A percentile compares a stretch with the other conserved stretches of the same genome.
phyloP scores from a whole-genome alignment of 768 basidiomycete genomes.

The Mycena rosella region DNA sequence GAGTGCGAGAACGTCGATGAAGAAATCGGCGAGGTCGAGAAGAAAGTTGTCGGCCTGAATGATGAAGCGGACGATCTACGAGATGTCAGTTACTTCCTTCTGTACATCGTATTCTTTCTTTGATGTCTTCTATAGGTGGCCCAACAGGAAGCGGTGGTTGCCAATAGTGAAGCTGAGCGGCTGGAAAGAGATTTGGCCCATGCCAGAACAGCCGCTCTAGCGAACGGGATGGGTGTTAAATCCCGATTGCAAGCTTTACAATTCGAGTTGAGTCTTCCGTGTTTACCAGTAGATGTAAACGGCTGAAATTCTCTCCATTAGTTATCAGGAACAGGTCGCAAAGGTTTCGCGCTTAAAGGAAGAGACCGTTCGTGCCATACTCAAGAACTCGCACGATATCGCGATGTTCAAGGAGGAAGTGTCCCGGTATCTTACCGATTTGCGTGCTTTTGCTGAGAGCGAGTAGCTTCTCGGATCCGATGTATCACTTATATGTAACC shows the following conservation, averaged over 20 bases:
- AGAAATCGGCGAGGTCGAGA: slow-evolving; percentile 79
- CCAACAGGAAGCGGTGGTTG: slow-evolving; percentile 79
- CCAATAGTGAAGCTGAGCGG: slow-evolving; percentile 73
- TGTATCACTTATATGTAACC: too few species aligned
- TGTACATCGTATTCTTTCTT: background rate
- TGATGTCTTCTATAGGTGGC: slow-evolving; percentile 66
- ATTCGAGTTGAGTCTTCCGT: slow-evolving; percentile 69
- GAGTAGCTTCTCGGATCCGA: slow-evolving; percentile 42
- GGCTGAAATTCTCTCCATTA: slow-evolving; percentile 44
- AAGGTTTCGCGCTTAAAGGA: slow-evolving; percentile 81
- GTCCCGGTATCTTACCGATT: slow-evolving; percentile 74
- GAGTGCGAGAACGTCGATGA: slow-evolving; percentile 88
- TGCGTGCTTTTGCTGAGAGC: slow-evolving; percentile 76
- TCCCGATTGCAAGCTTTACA: slow-evolving; percentile 81
- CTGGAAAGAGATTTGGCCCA: slow-evolving; percentile 81
- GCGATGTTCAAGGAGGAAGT: slow-evolving; percentile 86
- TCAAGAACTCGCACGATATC: slow-evolving; percentile 88
- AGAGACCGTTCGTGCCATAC: slow-evolving; percentile 83
- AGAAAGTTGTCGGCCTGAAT: slow-evolving; percentile 75
- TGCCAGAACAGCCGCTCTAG: slow-evolving; percentile 80
- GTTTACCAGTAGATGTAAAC: background rate
- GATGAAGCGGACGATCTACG: slow-evolving; percentile 86
- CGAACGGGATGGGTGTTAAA: slow-evolving; percentile 87
- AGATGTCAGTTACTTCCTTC: slow-evolving; percentile 64
- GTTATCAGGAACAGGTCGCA: slow-evolving; percentile 84